Evolutionary conservation across 2,329 filamentous ascomycete species (phyloP).

Genomic region (Aureobasidium lini): DNA sequence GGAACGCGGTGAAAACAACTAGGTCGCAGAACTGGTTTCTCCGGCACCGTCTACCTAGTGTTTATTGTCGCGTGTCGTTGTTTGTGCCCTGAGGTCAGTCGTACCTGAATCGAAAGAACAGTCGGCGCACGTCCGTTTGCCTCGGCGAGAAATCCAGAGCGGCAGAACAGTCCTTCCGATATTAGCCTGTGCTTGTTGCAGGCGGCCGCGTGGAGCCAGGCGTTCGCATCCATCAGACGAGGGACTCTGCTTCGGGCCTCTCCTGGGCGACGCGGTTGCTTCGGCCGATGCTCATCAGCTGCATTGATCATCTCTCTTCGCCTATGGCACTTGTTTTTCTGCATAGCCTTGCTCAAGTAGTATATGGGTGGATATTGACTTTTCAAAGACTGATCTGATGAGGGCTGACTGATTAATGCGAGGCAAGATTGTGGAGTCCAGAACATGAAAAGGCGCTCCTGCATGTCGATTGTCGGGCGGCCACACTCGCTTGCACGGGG

Average conservation of each 20-base stretch:
- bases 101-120: not conserved
- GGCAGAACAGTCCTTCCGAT: not conserved
- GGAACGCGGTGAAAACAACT: not conserved
- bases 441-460: constrained; percentile 1
- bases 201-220: constrained; percentile 3
- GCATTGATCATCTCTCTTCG: not conserved
- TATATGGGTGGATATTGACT: not conserved
- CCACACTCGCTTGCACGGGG: not conserved
- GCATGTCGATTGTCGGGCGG: not conserved
- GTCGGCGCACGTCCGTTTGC: not conserved
- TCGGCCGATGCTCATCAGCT: not conserved
- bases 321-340: not conserved
- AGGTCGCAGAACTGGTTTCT: not conserved
- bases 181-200: constrained; percentile 10
- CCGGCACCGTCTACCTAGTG: not conserved
- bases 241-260: not conserved
- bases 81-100: not conserved
- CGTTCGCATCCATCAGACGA: not conserved
- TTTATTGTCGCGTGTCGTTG: not conserved
- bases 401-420: not conserved
- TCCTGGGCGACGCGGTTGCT: not conserved
- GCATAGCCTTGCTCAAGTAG: not conserved
- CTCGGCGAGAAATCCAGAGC: not conserved
- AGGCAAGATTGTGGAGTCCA: not conserved
- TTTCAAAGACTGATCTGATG: not conserved